Percentiles rank a stretch among this genome's conserved stretches.
Evolutionary conservation across 2,329 filamentous ascomycete genomes (phyloP).

Genomic region (Talaromyces sp.): DNA sequence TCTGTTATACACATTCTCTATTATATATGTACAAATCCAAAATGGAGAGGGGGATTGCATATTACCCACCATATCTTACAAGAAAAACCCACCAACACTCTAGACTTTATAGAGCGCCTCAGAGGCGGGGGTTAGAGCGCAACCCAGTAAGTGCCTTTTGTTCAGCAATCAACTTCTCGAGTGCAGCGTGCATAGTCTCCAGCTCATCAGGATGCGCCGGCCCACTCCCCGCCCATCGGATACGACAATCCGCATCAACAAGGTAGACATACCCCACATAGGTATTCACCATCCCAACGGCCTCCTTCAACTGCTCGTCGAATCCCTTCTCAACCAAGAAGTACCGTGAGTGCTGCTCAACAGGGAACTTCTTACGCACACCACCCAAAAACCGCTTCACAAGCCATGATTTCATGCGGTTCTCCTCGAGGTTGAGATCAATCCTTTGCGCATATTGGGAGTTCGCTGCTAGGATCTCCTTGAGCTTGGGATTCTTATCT

Average conservation of each 20-base stretch:
- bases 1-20: conserved; percentile 32
- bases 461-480: conserved; percentile 59
- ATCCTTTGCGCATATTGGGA: conserved; percentile 69
- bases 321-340: conserved; percentile 63
- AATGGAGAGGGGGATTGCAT: conserved; percentile 18
- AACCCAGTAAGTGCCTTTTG: conserved; percentile 30
- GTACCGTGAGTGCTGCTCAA: conserved; percentile 59
- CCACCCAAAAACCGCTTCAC: conserved; percentile 57
- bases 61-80: conserved; percentile 1
- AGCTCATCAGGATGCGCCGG: conserved; percentile 45
- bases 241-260: conserved; percentile 81
- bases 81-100: too few species aligned
- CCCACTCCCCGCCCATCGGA: conserved; percentile 87
- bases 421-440: conserved; percentile 88
- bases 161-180: conserved; percentile 47
- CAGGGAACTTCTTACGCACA: conserved; percentile 51
- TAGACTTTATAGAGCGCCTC: not conserved
- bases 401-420: conserved; percentile 65
- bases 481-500: conserved; percentile 70
- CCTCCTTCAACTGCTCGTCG: conserved; percentile 58
- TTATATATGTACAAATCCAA: conserved; percentile 30
- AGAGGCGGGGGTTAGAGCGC: not conserved
- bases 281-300: conserved; percentile 77
- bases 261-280: conserved; percentile 88
- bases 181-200: conserved; percentile 45